These are phyloP conservation scores for Astrocystis sublimbata DNA, from an alignment of 495 filamentous ascomycete species.

Conservation along the genomic window DNA sequence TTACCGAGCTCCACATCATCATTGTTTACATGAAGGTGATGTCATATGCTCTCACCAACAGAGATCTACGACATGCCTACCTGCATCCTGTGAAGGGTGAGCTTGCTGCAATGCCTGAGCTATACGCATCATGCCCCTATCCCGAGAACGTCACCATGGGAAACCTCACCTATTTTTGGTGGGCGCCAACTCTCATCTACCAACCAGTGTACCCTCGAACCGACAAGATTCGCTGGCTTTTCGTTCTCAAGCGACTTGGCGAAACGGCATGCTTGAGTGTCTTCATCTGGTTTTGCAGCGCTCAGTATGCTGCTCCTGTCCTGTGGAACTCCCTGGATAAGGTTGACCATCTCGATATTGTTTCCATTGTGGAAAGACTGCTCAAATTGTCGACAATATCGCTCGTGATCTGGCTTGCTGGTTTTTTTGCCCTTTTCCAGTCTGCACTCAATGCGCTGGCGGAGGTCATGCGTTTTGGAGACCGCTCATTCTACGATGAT, in stretches of 20 bases:
- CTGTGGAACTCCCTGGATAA: constrained; percentile 85
- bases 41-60: constrained; percentile 95
- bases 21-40: constrained; percentile 95
- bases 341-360: constrained; percentile 76
- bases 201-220: constrained; percentile 93
- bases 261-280: constrained; percentile 74
- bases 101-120: constrained; percentile 64
- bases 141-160: constrained; percentile 82
- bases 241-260: constrained; percentile 76
- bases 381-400: constrained; percentile 95
- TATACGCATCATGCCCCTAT: constrained; percentile 85
- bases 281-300: constrained; percentile 89
- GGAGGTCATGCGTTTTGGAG: constrained; percentile 85
- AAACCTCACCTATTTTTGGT: constrained; percentile 94
- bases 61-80: constrained; percentile 87
- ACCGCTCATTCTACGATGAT: constrained; percentile 91
- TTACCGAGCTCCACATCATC: constrained; percentile 87
- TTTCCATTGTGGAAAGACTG: constrained; percentile 80
- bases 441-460: constrained; percentile 85
- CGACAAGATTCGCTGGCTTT: constrained; percentile 73
- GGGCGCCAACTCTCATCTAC: constrained; percentile 94
- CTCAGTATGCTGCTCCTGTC: constrained; percentile 90
- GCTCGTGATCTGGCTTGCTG: constrained; percentile 91
- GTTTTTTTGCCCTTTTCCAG: constrained; percentile 96
- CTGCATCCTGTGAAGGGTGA: constrained; percentile 65